phyloP scores from a whole-genome alignment of 129 eudicot species.

The Gnaphalium uliginosum region DNA sequence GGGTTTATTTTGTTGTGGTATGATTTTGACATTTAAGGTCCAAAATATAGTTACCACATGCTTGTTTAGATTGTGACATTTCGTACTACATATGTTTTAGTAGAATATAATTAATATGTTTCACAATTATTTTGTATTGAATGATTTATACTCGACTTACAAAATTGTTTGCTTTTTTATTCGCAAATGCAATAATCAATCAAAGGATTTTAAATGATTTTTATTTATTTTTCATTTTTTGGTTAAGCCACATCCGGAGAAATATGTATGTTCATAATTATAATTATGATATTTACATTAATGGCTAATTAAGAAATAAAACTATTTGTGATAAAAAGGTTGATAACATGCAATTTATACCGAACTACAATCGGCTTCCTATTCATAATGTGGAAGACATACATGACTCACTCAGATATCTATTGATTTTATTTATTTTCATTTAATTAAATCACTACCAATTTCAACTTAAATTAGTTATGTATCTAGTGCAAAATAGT shows the following conservation, averaged over 20 bases:
- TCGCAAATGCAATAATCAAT: background rate
- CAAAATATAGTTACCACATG: conserved; percentile 39
- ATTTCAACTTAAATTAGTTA: no score
- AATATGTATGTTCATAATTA: no score
- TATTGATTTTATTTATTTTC: background rate
- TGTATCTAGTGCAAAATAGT: background rate
- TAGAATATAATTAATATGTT: conserved; percentile 17
- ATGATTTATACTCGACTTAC: no score
- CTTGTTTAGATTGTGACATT: conserved; percentile 28
- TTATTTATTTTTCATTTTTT: background rate
- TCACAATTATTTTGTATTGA: background rate
- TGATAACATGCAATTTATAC: no score
- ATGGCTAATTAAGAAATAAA: no score
- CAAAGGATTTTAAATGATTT: background rate
- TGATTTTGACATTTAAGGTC: conserved; percentile 41
- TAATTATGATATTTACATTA: no score
- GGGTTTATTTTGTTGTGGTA: conserved; percentile 33
- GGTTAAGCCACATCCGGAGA: no score
- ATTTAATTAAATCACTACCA: background rate
- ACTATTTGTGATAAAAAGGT: no score
- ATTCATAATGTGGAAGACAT: no score
- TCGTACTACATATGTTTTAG: conserved; percentile 13
- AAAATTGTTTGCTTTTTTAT: background rate
- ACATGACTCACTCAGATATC: no score
- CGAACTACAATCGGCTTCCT: no score